These are phyloP conservation scores for Daedaleopsis nitida DNA, from an alignment of 768 basidiomycete genomes.

Conservation along the genomic window DNA sequence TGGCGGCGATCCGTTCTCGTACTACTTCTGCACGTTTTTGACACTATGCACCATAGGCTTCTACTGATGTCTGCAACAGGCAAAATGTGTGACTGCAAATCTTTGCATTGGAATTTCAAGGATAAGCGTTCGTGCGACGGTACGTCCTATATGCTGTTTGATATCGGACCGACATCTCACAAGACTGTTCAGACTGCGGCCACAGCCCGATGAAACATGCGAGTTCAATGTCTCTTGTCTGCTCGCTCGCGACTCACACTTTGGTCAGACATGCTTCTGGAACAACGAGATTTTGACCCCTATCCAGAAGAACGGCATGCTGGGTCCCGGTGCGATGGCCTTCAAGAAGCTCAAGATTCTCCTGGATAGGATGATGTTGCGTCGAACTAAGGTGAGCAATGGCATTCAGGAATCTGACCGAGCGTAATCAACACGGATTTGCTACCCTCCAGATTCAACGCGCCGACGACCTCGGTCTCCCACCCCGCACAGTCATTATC, in stretches of 20 bases:
- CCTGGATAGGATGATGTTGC: constrained; percentile 94
- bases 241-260: neutral
- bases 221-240: constrained; percentile 22
- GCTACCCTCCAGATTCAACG: constrained; percentile 68
- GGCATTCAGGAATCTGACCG: neutral
- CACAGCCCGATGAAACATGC: constrained; percentile 87
- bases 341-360: constrained; percentile 93
- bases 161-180: neutral
- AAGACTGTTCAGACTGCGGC: constrained; percentile 59
- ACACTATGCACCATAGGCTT: too few relatives aligned
- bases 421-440: neutral
- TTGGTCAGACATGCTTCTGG: constrained; percentile 85
- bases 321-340: constrained; percentile 73
- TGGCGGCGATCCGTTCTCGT: constrained; percentile 91
- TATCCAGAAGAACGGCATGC: constrained; percentile 89
- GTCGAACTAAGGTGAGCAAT: constrained; percentile 71
- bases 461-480: constrained; percentile 94
- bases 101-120: constrained; percentile 90
- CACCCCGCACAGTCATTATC: constrained; percentile 88
- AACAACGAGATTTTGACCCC: constrained; percentile 96
- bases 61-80: constrained; percentile 42
- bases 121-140: constrained; percentile 85
- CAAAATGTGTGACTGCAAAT: constrained; percentile 92
- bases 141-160: constrained; percentile 35
- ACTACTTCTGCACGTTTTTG: constrained; percentile 72